Conservation (phyloP, 345 rosid genomes). For the Eucalyptus paniculata region DNA sequence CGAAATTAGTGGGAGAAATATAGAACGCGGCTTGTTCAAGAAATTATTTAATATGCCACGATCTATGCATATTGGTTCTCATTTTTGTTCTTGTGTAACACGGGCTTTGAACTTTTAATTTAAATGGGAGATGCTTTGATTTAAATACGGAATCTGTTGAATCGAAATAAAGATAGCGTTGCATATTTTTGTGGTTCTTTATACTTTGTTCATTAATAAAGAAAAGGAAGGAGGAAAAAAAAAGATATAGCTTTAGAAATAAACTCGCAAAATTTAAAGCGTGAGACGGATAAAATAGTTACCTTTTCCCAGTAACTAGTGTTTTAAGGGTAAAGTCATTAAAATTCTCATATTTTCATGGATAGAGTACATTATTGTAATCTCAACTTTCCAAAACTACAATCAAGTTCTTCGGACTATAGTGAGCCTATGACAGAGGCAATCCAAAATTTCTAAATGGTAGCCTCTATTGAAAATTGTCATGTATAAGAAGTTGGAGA, state of each 20-base stretch:
- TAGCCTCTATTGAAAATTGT: neutral
- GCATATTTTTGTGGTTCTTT: neutral
- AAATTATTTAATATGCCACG: neutral
- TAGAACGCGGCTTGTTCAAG: too few relatives aligned
- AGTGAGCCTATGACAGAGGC: neutral
- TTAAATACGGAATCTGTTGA: neutral
- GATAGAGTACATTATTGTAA: neutral
- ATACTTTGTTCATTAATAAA: neutral
- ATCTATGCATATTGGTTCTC: neutral
- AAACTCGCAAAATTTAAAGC: neutral
- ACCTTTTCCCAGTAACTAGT: neutral
- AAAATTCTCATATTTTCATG: neutral
- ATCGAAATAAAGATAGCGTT: neutral
- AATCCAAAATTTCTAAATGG: neutral
- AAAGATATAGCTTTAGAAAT: neutral
- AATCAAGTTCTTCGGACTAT: neutral
- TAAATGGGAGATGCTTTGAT: neutral
- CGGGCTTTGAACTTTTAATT: neutral
- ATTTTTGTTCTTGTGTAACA: neutral
- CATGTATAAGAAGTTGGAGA: neutral
- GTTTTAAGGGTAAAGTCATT: neutral
- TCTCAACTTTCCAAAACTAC: neutral
- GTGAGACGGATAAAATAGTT: neutral
- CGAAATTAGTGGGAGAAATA: neutral
- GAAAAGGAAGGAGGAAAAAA: neutral